Percentiles rank a stretch among this genome's conserved stretches.
phyloP scores from a whole-genome alignment of 1,139 yeast species.

The Saccharomyces pastorianus region DNA sequence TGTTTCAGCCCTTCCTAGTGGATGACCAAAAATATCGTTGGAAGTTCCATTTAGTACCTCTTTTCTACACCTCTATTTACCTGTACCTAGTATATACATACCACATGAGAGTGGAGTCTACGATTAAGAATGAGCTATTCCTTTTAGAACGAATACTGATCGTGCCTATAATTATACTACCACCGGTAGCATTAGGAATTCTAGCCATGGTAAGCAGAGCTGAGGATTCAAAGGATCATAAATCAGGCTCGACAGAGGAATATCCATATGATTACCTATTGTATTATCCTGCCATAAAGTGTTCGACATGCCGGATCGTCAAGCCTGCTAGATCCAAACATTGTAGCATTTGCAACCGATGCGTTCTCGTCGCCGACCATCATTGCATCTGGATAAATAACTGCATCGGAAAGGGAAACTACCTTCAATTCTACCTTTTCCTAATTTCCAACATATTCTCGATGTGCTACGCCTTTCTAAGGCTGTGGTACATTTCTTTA shows the following conservation, averaged over 20 bases:
- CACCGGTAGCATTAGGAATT: slow-evolving; percentile 16
- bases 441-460: slow-evolving; percentile 48
- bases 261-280: slow-evolving; percentile 51
- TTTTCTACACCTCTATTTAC: slow-evolving; percentile 22
- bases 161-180: slow-evolving; percentile 17
- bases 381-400: slow-evolving; percentile 95
- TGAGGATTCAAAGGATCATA: slow-evolving; percentile 7
- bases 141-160: slow-evolving; percentile 14
- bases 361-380: slow-evolving; percentile 71
- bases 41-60: slow-evolving; percentile 27
- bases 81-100: slow-evolving; percentile 17
- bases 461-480: slow-evolving; percentile 51
- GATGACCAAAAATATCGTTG: slow-evolving; percentile 20
- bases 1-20: slow-evolving; percentile 23
- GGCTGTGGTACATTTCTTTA: slow-evolving; percentile 13
- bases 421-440: slow-evolving; percentile 59
- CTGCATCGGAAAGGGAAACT: slow-evolving; percentile 76
- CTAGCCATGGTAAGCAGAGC: slow-evolving; percentile 20
- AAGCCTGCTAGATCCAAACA: slow-evolving; percentile 91
- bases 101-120: slow-evolving; percentile 12
- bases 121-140: slow-evolving; percentile 10
- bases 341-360: slow-evolving; percentile 63
- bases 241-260: slow-evolving; percentile 12
- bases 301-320: slow-evolving; percentile 52
- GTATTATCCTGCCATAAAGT: slow-evolving; percentile 37